A percentile compares a stretch with the other conserved stretches of the same genome.
Conservation (phyloP, 192 early-diverging fungal genomes). For the Coemansia sp. region DNA sequence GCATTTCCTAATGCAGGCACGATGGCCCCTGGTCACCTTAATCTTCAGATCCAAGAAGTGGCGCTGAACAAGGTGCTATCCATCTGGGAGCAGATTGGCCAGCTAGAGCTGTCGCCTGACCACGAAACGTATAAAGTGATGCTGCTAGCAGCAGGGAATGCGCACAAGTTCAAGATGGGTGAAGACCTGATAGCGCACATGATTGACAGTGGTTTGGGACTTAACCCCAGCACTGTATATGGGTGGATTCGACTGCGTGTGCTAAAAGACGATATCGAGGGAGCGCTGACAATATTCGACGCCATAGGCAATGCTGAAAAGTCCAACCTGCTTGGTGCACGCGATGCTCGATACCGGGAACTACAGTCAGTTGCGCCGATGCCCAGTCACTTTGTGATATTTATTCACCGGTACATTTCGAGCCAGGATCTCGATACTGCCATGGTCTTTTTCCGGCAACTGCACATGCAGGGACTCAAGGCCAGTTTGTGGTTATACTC, state of each 20-base stretch:
- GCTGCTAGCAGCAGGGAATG: slow-evolving; percentile 17
- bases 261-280: slow-evolving; percentile 10
- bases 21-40: neutral
- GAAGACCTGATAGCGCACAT: slow-evolving; percentile 25
- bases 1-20: neutral
- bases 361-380: slow-evolving; percentile 11
- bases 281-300: slow-evolving; percentile 21
- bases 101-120: slow-evolving; percentile 9
- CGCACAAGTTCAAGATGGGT: slow-evolving; percentile 9
- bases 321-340: slow-evolving; percentile 8
- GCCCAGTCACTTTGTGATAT: slow-evolving; percentile 18
- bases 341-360: slow-evolving; percentile 12
- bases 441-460: slow-evolving; percentile 16
- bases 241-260: slow-evolving; percentile 31
- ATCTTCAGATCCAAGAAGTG: neutral
- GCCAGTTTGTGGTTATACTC: slow-evolving; percentile 17
- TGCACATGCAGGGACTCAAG: slow-evolving; percentile 19
- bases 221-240: slow-evolving; percentile 15
- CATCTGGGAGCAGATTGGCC: slow-evolving; percentile 27
- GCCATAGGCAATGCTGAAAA: slow-evolving; percentile 15
- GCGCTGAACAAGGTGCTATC: slow-evolving; percentile 20
- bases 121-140: slow-evolving; percentile 16
- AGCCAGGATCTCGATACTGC: slow-evolving; percentile 2
- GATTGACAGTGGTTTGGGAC: slow-evolving; percentile 5
- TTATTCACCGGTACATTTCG: slow-evolving; percentile 19